Percentiles rank a stretch among this genome's conserved stretches.
Conservation (phyloP, 768 basidiomycete genomes). For the Boletus subparvulus region DNA sequence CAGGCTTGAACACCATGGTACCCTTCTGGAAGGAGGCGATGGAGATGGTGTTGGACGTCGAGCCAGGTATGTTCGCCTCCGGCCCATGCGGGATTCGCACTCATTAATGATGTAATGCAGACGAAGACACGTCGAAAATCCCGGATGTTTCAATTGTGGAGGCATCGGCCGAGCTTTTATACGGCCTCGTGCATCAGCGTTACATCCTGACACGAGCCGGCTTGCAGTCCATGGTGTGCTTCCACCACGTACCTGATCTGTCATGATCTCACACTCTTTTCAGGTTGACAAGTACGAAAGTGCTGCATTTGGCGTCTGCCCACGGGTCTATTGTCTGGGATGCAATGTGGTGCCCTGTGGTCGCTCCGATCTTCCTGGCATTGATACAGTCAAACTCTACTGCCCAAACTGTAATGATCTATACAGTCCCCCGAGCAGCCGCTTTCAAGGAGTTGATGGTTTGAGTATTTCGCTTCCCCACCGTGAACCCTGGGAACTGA, state of each 20-base stretch:
- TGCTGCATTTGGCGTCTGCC: conserved; percentile 89
- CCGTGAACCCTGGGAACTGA: conserved; percentile 12
- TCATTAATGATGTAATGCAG: conserved; percentile 36
- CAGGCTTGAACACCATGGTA: conserved; percentile 91
- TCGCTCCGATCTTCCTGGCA: conserved; percentile 90
- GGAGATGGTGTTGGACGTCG: conserved; percentile 99
- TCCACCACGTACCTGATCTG: conserved; percentile 12
- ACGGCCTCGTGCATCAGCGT: conserved; percentile 96
- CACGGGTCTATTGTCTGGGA: conserved; percentile 89
- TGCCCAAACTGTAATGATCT: conserved; percentile 99
- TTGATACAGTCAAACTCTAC: conserved; percentile 97
- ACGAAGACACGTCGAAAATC: conserved; percentile 93
- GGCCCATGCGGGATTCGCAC: conserved; percentile 9
- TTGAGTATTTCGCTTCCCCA: conserved; percentile 15
- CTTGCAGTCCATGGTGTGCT: conserved; percentile 85
- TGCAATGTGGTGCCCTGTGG: conserved; percentile 93
- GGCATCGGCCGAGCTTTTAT: conserved; percentile 94
- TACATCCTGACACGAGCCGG: conserved; percentile 95
- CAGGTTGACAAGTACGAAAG: conserved; percentile 96
- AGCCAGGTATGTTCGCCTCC: conserved; percentile 72
- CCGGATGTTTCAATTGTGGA: conserved; percentile 99
- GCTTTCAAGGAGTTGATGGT: conserved; percentile 97
- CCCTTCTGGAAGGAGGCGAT: conserved; percentile 99
- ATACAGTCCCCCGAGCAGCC: conserved; percentile 91
- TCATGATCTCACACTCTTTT: conserved; percentile 15